Percentiles rank a stretch among this genome's conserved stretches.
Evolutionary conservation across 129 eudicot species (phyloP).

Genomic region (carrot (Daucus carota)): DNA sequence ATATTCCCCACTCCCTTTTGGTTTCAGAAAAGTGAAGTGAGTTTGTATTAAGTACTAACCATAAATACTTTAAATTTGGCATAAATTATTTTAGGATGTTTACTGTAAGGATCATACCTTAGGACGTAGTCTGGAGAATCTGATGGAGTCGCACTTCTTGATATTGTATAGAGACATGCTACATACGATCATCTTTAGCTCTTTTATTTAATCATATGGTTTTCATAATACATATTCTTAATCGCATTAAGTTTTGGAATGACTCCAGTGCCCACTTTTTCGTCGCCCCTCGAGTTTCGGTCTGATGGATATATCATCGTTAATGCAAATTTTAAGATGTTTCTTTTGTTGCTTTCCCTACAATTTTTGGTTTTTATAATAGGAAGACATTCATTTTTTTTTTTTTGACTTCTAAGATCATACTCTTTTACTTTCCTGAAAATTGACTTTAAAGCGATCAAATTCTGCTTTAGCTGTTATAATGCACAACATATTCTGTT

Average conservation of each 20-base stretch:
- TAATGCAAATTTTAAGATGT: background rate
- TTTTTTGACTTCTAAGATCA: too few species aligned
- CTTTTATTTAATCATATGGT: background rate
- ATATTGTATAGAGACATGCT: background rate
- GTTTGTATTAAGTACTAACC: background rate
- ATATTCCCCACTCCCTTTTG: background rate
- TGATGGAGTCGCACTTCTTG: background rate
- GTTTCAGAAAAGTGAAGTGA: background rate
- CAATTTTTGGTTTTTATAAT: background rate
- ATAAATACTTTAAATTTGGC: background rate
- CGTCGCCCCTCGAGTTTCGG: background rate
- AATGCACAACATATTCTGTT: background rate
- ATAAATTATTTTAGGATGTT: background rate
- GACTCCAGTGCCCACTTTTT: background rate
- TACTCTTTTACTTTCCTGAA: background rate
- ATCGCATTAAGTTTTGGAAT: background rate
- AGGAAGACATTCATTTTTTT: too few species aligned
- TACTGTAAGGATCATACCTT: background rate
- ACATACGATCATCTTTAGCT: background rate
- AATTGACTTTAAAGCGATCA: background rate
- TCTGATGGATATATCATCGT: background rate
- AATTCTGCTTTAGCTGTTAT: background rate
- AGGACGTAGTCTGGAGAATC: background rate
- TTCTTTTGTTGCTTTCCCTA: background rate
- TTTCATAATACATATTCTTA: background rate